These are phyloP conservation scores for Lophium mytilinum DNA, from an alignment of 495 filamentous ascomycete species.

Conservation along the genomic window DNA sequence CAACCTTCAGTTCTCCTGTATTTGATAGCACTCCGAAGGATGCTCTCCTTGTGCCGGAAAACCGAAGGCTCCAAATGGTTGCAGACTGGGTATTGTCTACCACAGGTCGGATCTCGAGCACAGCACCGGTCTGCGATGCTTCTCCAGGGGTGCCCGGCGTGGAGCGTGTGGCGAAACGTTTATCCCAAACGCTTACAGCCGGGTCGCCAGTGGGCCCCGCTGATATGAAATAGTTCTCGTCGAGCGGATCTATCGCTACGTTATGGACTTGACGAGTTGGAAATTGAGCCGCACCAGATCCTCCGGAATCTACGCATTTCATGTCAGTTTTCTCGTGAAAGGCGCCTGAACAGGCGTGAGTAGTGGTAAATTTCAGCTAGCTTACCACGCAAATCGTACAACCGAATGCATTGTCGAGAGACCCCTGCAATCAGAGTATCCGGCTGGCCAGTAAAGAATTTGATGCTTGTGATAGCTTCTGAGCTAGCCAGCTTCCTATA, in stretches of 20 bases:
- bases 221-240: conserved; percentile 92
- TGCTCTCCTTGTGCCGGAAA: conserved; percentile 64
- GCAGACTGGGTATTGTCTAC: conserved; percentile 45
- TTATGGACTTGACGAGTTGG: conserved; percentile 83
- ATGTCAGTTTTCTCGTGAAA: not conserved
- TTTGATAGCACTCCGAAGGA: conserved; percentile 69
- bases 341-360: not conserved
- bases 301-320: conserved; percentile 14
- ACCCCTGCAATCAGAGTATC: conserved; percentile 75
- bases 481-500: conserved; percentile 67
- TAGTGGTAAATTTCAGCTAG: not conserved
- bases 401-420: conserved; percentile 74
- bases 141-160: conserved; percentile 35
- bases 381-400: conserved; percentile 83
- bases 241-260: conserved; percentile 76
- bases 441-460: conserved; percentile 81
- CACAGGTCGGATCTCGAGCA: conserved; percentile 59
- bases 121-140: conserved; percentile 38
- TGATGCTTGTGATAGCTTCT: conserved; percentile 80
- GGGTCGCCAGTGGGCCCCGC: conserved; percentile 62
- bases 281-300: conserved; percentile 45
- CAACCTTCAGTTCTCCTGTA: conserved; percentile 66
- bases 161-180: conserved; percentile 53
- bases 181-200: conserved; percentile 81
- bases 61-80: conserved; percentile 72